A percentile compares a stretch with the other conserved stretches of the same genome.
Conservation (phyloP, 768 basidiomycete species). For the Sporobolomyces phaffii region DNA sequence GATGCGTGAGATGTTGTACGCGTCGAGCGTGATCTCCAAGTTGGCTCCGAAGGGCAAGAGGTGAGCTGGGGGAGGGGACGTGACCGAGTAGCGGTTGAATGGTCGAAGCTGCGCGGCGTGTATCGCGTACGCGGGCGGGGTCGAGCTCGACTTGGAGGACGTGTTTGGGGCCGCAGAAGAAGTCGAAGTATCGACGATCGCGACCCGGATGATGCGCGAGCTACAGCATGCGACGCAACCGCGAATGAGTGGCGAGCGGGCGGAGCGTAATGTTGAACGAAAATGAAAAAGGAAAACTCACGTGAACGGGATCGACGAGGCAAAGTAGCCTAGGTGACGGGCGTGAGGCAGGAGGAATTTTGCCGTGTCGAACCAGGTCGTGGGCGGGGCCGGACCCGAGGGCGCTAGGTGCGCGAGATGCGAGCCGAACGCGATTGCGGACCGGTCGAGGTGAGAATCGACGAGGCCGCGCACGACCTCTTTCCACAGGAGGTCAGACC, state of each 20-base stretch:
- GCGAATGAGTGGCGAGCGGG: too few relatives aligned
- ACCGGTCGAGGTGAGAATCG: not conserved
- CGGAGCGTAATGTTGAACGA: too few relatives aligned
- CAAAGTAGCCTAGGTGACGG: constrained; percentile 18
- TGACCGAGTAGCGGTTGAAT: not conserved
- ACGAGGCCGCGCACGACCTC: constrained; percentile 1
- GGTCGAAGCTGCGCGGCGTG: constrained; percentile 11
- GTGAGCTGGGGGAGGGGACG: not conserved
- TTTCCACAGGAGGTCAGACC: constrained; percentile 9
- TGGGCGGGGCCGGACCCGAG: not conserved
- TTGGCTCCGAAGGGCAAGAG: constrained; percentile 6
- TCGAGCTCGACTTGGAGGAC: not conserved
- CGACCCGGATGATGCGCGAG: constrained; percentile 24
- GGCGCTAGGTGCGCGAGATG: not conserved
- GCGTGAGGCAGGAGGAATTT: constrained; percentile 7
- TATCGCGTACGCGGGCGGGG: not conserved
- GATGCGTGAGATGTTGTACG: constrained; percentile 2
- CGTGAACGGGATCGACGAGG: constrained; percentile 22
- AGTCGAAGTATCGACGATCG: not conserved
- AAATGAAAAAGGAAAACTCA: not conserved
- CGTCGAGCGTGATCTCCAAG: not conserved
- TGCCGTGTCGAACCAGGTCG: constrained; percentile 5
- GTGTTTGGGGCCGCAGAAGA: too few relatives aligned
- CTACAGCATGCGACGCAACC: too few relatives aligned
- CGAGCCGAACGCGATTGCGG: not conserved